These are phyloP conservation scores for Raphanus raphanistrum DNA, from an alignment of 345 rosid genomes.

Conservation along the genomic window DNA sequence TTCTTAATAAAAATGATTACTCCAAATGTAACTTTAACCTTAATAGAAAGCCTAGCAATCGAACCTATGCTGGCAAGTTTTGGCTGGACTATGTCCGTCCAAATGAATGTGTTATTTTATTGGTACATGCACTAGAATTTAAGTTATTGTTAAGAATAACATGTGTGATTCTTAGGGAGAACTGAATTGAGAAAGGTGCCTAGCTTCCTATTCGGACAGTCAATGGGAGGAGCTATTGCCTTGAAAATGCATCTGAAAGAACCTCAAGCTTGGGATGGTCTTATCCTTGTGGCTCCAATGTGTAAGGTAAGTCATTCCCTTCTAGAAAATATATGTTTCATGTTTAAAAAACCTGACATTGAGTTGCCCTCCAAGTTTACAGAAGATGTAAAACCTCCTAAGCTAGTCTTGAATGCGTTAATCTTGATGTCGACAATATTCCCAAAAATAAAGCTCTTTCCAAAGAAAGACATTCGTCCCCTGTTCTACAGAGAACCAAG, in stretches of 20 bases:
- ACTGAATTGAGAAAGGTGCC: constrained; percentile 75
- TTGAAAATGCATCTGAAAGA: constrained; percentile 75
- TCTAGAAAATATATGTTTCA: neutral
- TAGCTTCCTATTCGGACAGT: constrained; percentile 77
- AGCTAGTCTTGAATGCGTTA: constrained; percentile 53
- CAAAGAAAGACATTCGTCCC: constrained; percentile 62
- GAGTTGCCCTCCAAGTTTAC: constrained; percentile 16
- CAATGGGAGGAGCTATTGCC: constrained; percentile 97
- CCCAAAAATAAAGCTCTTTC: constrained; percentile 89
- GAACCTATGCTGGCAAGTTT: too few species aligned
- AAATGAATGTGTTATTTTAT: neutral
- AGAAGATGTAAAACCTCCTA: constrained; percentile 71
- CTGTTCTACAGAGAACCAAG: constrained; percentile 65
- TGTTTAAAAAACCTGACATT: neutral
- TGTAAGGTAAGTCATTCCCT: constrained; percentile 59
- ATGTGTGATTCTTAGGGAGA: constrained; percentile 48
- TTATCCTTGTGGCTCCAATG: constrained; percentile 92
- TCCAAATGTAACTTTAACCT: too few species aligned
- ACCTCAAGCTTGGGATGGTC: constrained; percentile 82
- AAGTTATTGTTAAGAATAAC: too few species aligned
- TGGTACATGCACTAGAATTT: too few species aligned
- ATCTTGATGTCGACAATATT: constrained; percentile 52
- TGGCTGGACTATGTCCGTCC: neutral
- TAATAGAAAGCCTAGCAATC: too few species aligned
- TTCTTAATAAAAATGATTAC: too few species aligned